phyloP scores from a whole-genome alignment of 306 rosid species.

The Aeschynomene evenia region DNA sequence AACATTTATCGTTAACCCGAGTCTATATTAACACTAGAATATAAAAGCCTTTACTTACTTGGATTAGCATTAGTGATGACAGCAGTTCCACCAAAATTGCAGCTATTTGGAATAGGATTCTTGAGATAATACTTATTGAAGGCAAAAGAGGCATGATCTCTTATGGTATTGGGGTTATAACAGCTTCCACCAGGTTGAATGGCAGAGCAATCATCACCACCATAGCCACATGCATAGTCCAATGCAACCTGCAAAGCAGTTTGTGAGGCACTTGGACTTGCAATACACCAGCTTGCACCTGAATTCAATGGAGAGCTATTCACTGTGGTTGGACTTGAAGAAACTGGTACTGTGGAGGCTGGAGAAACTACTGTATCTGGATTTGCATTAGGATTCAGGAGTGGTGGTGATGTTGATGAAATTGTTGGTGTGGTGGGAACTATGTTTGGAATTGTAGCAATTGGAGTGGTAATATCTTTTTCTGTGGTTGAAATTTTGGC shows the following conservation, averaged over 20 bases:
- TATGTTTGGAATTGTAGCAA: slow-evolving; percentile 66
- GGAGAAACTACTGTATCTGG: slow-evolving; percentile 72
- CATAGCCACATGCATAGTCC: slow-evolving; percentile 87
- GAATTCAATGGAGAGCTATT: slow-evolving; percentile 33
- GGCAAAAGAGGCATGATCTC: slow-evolving; percentile 78
- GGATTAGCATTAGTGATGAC: slow-evolving; percentile 72
- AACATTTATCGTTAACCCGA: no score
- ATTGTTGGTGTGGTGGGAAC: slow-evolving; percentile 48
- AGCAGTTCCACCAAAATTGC: slow-evolving; percentile 86
- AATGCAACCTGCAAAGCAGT: slow-evolving; percentile 67
- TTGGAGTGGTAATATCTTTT: slow-evolving; percentile 78
- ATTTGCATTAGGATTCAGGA: slow-evolving; percentile 57
- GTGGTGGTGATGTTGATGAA: slow-evolving; percentile 50
- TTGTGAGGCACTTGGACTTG: slow-evolving; percentile 60
- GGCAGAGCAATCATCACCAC: slow-evolving; percentile 67
- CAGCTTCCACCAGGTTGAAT: slow-evolving; percentile 71
- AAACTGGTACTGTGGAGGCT: slow-evolving; percentile 43
- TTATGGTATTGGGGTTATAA: slow-evolving; percentile 54
- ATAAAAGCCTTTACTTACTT: no score
- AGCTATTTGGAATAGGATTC: slow-evolving; percentile 76
- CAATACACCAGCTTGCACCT: slow-evolving; percentile 78
- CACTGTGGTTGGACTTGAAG: slow-evolving; percentile 45
- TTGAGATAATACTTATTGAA: slow-evolving; percentile 73
- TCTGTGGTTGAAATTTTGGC: slow-evolving; percentile 42
- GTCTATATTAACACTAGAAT: no score